Evolutionary conservation across 495 filamentous ascomycete species (phyloP), one percentile per base, ranked within the genome.

Genomic region (Tuber borchii): DNA sequence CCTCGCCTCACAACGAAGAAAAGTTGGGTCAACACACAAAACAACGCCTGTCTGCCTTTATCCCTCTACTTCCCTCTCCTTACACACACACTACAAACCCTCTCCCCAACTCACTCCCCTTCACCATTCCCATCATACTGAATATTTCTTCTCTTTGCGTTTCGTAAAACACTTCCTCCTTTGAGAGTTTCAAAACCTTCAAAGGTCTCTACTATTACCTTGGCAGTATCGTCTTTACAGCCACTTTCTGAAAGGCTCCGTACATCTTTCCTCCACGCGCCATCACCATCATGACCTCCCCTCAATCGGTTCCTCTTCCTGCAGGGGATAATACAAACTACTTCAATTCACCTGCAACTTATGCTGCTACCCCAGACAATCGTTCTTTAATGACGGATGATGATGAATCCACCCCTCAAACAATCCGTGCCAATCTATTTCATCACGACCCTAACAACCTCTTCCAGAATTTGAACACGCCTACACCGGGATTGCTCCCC

Each of bases 161-260:
- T 79, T 45, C 78, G 71, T 79, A 79, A 46, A 34, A 51, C 43
- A 26, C 70, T 48, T 75, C 68, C 69, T 34, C 34, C 34, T 90
- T 99, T 73, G 96, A 99, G 86, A 97, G 94, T 85, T 97, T 97
- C 86, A 93, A 94, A 83, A 97, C 94, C 44, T 90, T 93, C 43
- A 96, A 99, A 84, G 95, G 95, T 83, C 89, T 99, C 22, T 99
- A 95, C 88, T 97, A 95, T 87, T 99, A 97, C 85, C 89, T 99
- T 73, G 95, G 94, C 73, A 95, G 93, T 83, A 94, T 99, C 78
- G 95, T 99, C 45, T 12, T 39, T 65, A 34, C 14, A 17, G 26
- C 34, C 26, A 34, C 56, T 65, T 65, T 34, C 26, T 34, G 56
- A 65, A 34, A 34, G 56, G 56, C 31, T 65, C 26, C 17, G 56